Evolutionary conservation across 345 rosid species (phyloP).

Genomic region (Lagerstroemia speciosa): DNA sequence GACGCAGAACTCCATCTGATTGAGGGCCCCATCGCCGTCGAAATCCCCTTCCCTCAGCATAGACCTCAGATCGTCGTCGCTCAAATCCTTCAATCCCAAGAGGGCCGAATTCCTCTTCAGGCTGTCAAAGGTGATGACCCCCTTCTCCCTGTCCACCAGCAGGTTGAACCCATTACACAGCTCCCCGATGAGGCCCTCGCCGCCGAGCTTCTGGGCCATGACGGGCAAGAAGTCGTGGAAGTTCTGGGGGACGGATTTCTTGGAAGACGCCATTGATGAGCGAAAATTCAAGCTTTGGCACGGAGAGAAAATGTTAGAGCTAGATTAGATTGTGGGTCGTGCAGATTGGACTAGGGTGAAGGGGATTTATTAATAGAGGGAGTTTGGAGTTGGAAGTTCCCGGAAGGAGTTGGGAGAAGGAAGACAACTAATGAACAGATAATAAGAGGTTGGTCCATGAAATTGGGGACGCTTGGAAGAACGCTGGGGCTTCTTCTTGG

Average conservation of each 20-base stretch:
- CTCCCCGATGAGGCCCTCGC: slow-evolving; percentile 68
- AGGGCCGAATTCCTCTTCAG: slow-evolving; percentile 45
- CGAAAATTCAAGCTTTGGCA: slow-evolving; percentile 1
- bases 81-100: slow-evolving; percentile 59
- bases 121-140: slow-evolving; percentile 70
- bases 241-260: slow-evolving; percentile 14
- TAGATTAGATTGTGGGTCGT: background rate
- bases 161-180: slow-evolving; percentile 76
- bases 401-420: slow-evolving; percentile 39
- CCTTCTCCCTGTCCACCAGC: slow-evolving; percentile 52
- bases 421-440: slow-evolving; percentile 48
- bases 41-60: slow-evolving; percentile 75
- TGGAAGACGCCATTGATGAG: slow-evolving; percentile 26
- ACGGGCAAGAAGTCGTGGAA: slow-evolving; percentile 68
- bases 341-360: background rate
- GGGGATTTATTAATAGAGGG: slow-evolving; percentile 11
- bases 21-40: slow-evolving; percentile 68
- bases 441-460: background rate
- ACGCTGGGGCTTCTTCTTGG: background rate
- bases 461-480: background rate
- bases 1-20: slow-evolving; percentile 92
- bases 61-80: slow-evolving; percentile 54
- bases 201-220: slow-evolving; percentile 75
- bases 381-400: slow-evolving; percentile 26
- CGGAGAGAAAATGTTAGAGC: slow-evolving; percentile 1